phyloP scores from a whole-genome alignment of 257 asterid genomes.

The Gardenia jasminoides region DNA sequence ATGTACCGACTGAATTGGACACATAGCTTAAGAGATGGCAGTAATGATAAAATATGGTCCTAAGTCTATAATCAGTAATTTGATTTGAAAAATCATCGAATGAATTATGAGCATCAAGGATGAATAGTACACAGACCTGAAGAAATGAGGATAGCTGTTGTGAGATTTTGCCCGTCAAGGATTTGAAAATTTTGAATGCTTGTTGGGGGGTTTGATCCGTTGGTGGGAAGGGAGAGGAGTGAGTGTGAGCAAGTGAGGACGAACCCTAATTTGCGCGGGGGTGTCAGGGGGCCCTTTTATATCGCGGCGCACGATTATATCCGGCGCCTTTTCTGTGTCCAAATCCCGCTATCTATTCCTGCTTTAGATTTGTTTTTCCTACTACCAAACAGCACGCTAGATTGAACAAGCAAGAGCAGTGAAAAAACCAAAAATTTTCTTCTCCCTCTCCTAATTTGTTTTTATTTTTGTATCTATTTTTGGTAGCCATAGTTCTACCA shows the following conservation, averaged over 20 bases:
- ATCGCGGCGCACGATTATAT: conserved; percentile 67
- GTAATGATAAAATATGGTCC: neutral
- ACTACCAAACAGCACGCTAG: neutral
- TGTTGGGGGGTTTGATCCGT: conserved; percentile 25
- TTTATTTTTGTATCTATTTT: too few species aligned
- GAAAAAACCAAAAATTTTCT: too few species aligned
- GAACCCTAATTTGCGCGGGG: conserved; percentile 93
- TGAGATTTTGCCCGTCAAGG: neutral
- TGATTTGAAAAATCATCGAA: neutral
- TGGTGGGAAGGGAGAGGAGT: neutral
- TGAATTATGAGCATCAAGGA: neutral
- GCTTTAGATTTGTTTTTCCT: neutral
- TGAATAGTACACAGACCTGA: neutral
- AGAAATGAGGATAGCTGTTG: neutral
- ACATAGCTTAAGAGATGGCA: too few species aligned
- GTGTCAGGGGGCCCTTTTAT: conserved; percentile 22
- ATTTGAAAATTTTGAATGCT: neutral
- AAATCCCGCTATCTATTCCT: neutral
- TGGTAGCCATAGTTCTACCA: too few species aligned
- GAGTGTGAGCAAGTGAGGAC: conserved; percentile 6
- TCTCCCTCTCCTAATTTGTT: too few species aligned
- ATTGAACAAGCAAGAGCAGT: neutral
- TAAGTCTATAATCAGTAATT: neutral
- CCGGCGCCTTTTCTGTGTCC: conserved; percentile 37
- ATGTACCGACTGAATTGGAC: neutral